Evolutionary conservation across 2,329 filamentous ascomycete species (phyloP).

Genomic region (Dactylella cylindrospora): DNA sequence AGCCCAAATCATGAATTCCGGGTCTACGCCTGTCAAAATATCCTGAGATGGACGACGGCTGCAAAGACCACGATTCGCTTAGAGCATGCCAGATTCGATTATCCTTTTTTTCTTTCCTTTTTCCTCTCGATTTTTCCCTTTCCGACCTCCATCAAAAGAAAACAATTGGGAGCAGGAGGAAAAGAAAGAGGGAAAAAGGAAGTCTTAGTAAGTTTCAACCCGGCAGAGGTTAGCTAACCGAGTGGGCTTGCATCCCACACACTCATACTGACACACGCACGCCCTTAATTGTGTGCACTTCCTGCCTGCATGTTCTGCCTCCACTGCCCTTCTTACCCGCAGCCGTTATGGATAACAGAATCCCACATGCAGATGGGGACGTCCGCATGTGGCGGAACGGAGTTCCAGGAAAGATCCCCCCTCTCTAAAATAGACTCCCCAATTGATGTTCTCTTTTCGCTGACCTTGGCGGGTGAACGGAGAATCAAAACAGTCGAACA

Average conservation of each 20-base stretch:
- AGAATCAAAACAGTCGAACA: no score
- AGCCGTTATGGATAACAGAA: constrained; percentile 42
- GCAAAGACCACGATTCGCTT: constrained; percentile 34
- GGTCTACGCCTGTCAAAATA: constrained; percentile 33
- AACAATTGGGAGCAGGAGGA: no score
- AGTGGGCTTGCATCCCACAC: constrained; percentile 35
- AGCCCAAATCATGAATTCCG: constrained; percentile 40
- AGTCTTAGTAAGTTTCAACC: constrained; percentile 34
- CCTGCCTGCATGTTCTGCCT: background rate
- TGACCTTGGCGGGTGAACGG: no score
- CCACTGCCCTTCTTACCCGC: constrained; percentile 29
- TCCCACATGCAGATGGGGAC: constrained; percentile 42
- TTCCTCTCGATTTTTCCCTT: no score
- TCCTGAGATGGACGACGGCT: background rate
- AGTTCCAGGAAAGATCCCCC: constrained; percentile 45
- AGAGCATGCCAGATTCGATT: constrained; percentile 38
- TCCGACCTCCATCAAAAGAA: no score
- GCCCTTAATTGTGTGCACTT: background rate
- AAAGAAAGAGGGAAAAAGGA: no score
- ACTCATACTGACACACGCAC: no score
- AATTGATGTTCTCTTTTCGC: no score
- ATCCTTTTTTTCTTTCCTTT: no score
- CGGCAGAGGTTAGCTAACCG: constrained; percentile 40
- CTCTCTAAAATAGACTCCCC: no score
- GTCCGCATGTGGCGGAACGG: constrained; percentile 43